A percentile compares a stretch with the other conserved stretches of the same genome.
Conservation (phyloP, 1,284 basidiomycete species). For the Trichosporon sp. region DNA sequence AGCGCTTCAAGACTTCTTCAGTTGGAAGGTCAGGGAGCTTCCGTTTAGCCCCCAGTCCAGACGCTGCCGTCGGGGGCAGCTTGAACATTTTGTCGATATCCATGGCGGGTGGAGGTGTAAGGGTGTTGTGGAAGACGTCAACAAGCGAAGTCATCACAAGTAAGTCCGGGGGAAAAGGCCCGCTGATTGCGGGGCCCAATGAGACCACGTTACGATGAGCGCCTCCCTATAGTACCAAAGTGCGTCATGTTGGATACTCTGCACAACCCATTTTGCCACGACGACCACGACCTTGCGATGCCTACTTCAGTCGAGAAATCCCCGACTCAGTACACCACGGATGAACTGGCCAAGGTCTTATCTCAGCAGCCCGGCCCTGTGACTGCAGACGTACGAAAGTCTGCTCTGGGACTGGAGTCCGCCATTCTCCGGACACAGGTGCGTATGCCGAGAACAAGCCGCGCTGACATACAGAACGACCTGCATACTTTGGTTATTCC, state of each 20-base stretch:
- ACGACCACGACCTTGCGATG: not conserved
- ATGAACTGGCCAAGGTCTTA: not conserved
- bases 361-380: not conserved
- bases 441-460: not conserved
- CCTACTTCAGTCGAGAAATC: not conserved
- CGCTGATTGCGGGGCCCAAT: not conserved
- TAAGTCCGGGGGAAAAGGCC: not conserved
- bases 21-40: conserved; percentile 77
- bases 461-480: not conserved
- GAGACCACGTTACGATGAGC: not conserved
- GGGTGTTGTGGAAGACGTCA: not conserved
- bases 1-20: conserved; percentile 30
- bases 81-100: conserved; percentile 50
- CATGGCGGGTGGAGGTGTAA: conserved; percentile 25
- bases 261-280: not conserved
- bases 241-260: not conserved
- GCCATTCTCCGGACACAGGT: not conserved
- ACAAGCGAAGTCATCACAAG: not conserved
- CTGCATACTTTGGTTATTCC: not conserved
- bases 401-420: not conserved
- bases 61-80: conserved; percentile 31
- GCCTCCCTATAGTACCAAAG: no score
- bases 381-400: not conserved
- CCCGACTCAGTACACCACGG: not conserved
- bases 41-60: conserved; percentile 60